Percentiles rank a stretch among this genome's conserved stretches.
Conservation (phyloP, 2,329 filamentous ascomycete species). For the Neonectria faginata region DNA sequence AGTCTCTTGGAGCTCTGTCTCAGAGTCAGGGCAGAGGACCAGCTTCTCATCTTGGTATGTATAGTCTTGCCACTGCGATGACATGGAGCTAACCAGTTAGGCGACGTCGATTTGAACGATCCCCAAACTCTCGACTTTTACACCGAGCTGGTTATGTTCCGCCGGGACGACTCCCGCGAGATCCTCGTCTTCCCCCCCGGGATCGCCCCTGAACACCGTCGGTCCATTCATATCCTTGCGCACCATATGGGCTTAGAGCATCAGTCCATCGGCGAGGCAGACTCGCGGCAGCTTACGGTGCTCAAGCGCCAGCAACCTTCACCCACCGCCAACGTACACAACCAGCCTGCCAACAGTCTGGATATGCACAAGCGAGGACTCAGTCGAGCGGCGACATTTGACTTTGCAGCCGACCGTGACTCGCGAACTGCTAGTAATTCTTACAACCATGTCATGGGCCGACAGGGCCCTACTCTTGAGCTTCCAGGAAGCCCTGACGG, state of each 20-base stretch:
- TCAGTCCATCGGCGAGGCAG: conserved; percentile 87
- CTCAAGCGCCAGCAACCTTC: conserved; percentile 73
- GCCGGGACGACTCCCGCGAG: conserved; percentile 81
- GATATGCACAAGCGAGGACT: conserved; percentile 86
- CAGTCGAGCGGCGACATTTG: conserved; percentile 95
- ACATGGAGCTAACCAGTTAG: conserved; percentile 41
- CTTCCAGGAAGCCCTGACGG: conserved; percentile 82
- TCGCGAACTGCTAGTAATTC: conserved; percentile 73
- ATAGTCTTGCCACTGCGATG: conserved; percentile 19
- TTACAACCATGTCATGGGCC: conserved; percentile 78
- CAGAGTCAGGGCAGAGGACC: conserved; percentile 67
- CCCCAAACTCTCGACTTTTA: conserved; percentile 89
- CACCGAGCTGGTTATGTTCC: conserved; percentile 89
- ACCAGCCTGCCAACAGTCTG: conserved; percentile 71
- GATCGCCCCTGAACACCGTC: conserved; percentile 84
- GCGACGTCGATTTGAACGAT: conserved; percentile 91
- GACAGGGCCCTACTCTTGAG: conserved; percentile 87
- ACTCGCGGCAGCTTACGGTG: conserved; percentile 91
- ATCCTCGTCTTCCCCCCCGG: conserved; percentile 85
- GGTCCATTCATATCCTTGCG: conserved; percentile 91
- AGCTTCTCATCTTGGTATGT: conserved; percentile 61
- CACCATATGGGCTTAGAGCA: conserved; percentile 96
- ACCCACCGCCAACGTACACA: conserved; percentile 67
- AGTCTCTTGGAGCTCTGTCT: conserved; percentile 76
- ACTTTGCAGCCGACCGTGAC: conserved; percentile 87